Conservation (phyloP, 1,139 yeast genomes). For the Candida albicans region DNA sequence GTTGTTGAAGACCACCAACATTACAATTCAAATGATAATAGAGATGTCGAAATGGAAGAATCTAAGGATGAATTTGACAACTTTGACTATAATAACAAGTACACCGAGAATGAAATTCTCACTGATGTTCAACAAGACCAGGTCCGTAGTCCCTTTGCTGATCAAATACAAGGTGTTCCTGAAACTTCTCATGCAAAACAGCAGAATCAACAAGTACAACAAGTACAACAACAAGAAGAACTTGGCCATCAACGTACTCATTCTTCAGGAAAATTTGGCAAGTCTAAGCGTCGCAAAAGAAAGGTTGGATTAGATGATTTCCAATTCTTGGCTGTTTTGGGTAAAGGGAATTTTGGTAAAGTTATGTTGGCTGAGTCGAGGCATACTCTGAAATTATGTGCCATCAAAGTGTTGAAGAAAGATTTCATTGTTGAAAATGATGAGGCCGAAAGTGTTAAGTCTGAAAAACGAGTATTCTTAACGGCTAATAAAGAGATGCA, state of each 20-base stretch:
- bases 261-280: conserved; percentile 14
- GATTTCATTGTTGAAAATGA: conserved; percentile 93
- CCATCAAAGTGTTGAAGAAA: conserved; percentile 92
- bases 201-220: conserved; percentile 8
- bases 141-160: conserved; percentile 9
- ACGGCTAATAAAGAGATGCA: conserved; percentile 88
- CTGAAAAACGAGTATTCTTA: conserved; percentile 89
- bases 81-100: conserved; percentile 33
- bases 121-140: conserved; percentile 15
- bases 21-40: conserved; percentile 2
- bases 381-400: conserved; percentile 75
- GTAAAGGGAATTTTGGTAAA: conserved; percentile 97
- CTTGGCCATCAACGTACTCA: conserved; percentile 6
- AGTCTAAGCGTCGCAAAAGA: conserved; percentile 45
- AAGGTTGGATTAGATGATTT: conserved; percentile 94
- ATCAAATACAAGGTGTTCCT: conserved; percentile 9
- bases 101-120: conserved; percentile 17
- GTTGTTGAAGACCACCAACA: conserved; percentile 4
- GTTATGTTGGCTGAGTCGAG: conserved; percentile 95
- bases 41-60: conserved; percentile 4
- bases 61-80: conserved; percentile 23
- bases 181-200: conserved; percentile 1
- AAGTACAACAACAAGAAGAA: conserved; percentile 5
- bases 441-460: conserved; percentile 91
- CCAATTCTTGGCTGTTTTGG: conserved; percentile 88